Percentiles rank a stretch among this genome's conserved stretches.
Conservation (phyloP, 208 protist species). For the Crithidia bombi region DNA sequence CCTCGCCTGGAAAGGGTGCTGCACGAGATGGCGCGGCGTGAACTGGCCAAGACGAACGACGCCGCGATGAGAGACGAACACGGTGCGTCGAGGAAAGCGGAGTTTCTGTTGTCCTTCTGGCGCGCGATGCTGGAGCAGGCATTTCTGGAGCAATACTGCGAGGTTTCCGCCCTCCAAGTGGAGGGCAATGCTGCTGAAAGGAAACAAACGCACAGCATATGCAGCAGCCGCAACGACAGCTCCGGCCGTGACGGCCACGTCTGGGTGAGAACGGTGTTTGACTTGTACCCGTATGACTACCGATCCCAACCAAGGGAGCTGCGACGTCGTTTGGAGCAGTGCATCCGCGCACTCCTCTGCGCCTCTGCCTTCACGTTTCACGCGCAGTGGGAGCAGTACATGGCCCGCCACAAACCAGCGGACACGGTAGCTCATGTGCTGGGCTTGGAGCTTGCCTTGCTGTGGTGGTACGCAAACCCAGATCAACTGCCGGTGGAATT, state of each 20-base stretch:
- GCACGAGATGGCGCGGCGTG: constrained; percentile 8
- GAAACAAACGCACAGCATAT: neutral
- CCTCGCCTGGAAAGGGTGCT: constrained; percentile 3
- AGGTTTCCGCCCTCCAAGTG: neutral
- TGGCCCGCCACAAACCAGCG: neutral
- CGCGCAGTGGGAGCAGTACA: constrained; percentile 52
- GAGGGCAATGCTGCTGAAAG: neutral
- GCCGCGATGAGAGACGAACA: neutral
- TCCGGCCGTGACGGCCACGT: no score
- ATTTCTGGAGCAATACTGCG: constrained; percentile 37
- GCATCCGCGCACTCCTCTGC: constrained; percentile 32
- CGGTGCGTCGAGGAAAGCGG: neutral
- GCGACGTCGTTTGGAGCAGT: constrained; percentile 28
- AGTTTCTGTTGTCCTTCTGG: constrained; percentile 13
- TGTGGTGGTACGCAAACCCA: constrained; percentile 80
- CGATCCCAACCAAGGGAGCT: constrained; percentile 21
- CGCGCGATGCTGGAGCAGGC: constrained; percentile 45
- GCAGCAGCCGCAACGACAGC: neutral
- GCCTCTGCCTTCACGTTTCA: constrained; percentile 64
- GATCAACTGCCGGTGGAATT: constrained; percentile 67
- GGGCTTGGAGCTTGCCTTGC: constrained; percentile 58
- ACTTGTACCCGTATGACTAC: constrained; percentile 31
- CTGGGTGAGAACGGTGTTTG: no score
- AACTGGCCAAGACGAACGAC: neutral
- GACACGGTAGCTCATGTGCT: constrained; percentile 11